phyloP scores from a whole-genome alignment of 2,329 filamentous ascomycete species.

The Paecilomyces dactylethromorphus region DNA sequence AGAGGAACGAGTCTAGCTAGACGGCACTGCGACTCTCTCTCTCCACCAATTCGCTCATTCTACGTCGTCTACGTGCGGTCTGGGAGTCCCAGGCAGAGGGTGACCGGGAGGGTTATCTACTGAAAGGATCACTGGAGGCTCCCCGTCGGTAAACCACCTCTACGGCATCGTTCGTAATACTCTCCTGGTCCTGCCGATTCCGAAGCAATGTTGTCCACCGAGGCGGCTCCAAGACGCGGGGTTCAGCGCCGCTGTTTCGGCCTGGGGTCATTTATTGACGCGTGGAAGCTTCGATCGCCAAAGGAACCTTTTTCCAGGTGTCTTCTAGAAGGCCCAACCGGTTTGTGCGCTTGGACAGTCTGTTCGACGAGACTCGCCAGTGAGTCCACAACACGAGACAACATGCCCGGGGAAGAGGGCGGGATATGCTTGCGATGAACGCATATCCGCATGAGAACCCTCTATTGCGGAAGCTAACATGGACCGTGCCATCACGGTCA shows the following conservation, averaged over 20 bases:
- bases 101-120: background rate
- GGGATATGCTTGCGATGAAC: background rate
- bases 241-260: background rate
- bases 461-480: background rate
- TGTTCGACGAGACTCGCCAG: background rate
- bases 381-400: background rate
- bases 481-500: background rate
- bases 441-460: background rate
- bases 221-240: slow-evolving; percentile 1
- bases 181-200: background rate
- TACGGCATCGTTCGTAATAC: background rate
- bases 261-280: slow-evolving; percentile 6
- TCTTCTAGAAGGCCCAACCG: slow-evolving; percentile 25
- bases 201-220: background rate
- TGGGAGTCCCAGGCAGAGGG: too few species aligned
- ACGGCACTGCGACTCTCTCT: too few species aligned
- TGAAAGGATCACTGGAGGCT: background rate
- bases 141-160: background rate
- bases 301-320: slow-evolving; percentile 21
- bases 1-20: background rate
- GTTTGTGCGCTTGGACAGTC: background rate
- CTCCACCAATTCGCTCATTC: background rate
- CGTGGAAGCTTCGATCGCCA: slow-evolving; percentile 18
- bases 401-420: background rate
- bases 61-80: background rate